Conservation (phyloP, 1,139 yeast genomes). For the Candida buenavistaensis region DNA sequence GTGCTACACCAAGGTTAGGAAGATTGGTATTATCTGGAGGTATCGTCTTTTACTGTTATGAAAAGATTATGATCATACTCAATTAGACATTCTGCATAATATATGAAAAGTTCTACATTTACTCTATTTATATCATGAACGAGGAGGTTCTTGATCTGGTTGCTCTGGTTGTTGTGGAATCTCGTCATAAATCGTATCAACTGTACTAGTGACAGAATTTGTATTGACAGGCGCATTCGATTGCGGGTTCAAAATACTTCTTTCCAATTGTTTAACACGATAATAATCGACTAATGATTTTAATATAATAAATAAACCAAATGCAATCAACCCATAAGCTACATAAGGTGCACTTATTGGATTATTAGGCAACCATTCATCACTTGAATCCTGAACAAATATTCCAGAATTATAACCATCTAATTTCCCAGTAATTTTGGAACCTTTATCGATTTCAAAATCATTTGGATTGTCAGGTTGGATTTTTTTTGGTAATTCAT, state of each 20-base stretch:
- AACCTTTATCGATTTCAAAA: slow-evolving; percentile 45
- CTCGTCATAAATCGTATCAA: slow-evolving; percentile 7
- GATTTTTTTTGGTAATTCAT: slow-evolving; percentile 38
- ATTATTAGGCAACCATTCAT: slow-evolving; percentile 3
- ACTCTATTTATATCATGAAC: too few species aligned
- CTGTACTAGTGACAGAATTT: slow-evolving; percentile 6
- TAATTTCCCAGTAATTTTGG: slow-evolving; percentile 36
- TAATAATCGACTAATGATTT: slow-evolving; percentile 72
- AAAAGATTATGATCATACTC: slow-evolving; percentile 72
- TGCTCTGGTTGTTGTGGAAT: slow-evolving; percentile 3
- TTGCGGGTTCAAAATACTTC: slow-evolving; percentile 45
- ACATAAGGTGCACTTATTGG: slow-evolving; percentile 36
- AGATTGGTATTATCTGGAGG: slow-evolving; percentile 92
- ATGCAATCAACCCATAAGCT: slow-evolving; percentile 61
- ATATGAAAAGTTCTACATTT: not conserved
- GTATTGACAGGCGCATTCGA: slow-evolving; percentile 3
- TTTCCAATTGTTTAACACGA: slow-evolving; percentile 77
- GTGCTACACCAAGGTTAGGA: slow-evolving; percentile 96
- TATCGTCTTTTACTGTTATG: slow-evolving; percentile 92
- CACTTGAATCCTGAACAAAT: slow-evolving; percentile 17
- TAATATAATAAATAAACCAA: slow-evolving; percentile 66
- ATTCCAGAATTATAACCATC: slow-evolving; percentile 50
- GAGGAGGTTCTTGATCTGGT: slow-evolving; percentile 2
- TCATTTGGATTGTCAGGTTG: slow-evolving; percentile 58
- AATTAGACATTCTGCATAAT: slow-evolving; percentile 13